Percentiles rank a stretch among this genome's conserved stretches.
phyloP scores from a whole-genome alignment of 208 protist species.

The Crithidia brevicula region DNA sequence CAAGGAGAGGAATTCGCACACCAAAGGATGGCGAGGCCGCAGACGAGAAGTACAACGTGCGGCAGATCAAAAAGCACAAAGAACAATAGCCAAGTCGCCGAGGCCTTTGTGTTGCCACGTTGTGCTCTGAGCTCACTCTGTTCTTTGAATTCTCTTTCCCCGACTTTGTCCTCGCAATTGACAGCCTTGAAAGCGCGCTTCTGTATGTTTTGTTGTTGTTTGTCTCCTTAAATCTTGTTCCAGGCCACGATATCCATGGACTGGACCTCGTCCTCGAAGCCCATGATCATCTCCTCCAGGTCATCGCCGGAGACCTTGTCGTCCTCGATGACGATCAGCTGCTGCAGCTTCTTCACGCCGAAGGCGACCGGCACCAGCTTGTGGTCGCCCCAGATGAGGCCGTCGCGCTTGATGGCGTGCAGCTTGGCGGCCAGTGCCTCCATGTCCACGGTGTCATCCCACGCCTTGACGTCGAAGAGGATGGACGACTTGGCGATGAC shows the following conservation, averaged over 20 bases:
- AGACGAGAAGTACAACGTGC: no score
- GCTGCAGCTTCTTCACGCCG: conserved; percentile 97
- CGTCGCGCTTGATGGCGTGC: conserved; percentile 84
- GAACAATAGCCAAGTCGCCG: no score
- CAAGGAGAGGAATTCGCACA: no score
- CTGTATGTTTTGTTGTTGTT: no score
- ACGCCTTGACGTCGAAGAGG: conserved; percentile 94
- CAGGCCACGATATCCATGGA: conserved; percentile 95
- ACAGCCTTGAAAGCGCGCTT: no score
- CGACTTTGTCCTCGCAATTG: no score
- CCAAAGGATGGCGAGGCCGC: no score
- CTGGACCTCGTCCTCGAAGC: conserved; percentile 95
- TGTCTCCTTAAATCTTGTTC: conserved; percentile 94
- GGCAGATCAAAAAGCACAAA: no score
- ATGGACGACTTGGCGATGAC: conserved; percentile 92
- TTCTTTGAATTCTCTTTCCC: no score
- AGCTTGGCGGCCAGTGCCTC: conserved; percentile 87
- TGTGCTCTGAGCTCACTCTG: no score
- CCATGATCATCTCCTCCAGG: conserved; percentile 93
- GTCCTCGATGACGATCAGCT: conserved; percentile 95
- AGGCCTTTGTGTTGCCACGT: no score
- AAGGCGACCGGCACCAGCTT: conserved; percentile 94
- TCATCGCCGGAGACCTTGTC: conserved; percentile 95
- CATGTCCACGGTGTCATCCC: conserved; percentile 93
- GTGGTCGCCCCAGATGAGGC: conserved; percentile 92